phyloP scores from a whole-genome alignment of 2,329 filamentous ascomycete genomes.

The Calonectria montana region DNA sequence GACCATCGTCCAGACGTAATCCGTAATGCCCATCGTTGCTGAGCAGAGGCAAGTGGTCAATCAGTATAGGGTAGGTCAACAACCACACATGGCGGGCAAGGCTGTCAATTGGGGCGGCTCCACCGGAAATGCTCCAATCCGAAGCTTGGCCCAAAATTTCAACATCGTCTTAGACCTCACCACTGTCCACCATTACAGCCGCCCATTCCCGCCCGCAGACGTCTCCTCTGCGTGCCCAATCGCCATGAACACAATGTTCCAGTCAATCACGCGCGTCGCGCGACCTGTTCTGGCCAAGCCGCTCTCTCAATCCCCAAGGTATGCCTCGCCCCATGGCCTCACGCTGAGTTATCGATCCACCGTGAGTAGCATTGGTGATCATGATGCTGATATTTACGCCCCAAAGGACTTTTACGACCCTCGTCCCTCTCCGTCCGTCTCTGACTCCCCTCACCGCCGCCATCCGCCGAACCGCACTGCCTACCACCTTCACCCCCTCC shows the following conservation, averaged over 20 bases:
- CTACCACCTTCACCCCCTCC: slow-evolving; percentile 46
- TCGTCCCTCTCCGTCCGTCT: slow-evolving; percentile 63
- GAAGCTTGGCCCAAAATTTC: slow-evolving; percentile 42
- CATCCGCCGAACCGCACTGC: slow-evolving; percentile 46
- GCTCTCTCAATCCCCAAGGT: slow-evolving; percentile 41
- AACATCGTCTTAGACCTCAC: slow-evolving; percentile 35
- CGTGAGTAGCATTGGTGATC: slow-evolving; percentile 16
- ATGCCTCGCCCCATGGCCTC: neutral
- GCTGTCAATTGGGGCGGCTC: slow-evolving; percentile 8
- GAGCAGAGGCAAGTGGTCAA: too few species aligned
- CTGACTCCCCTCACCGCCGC: slow-evolving; percentile 47
- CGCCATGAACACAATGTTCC: slow-evolving; percentile 42
- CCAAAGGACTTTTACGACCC: slow-evolving; percentile 59
- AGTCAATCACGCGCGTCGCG: slow-evolving; percentile 45
- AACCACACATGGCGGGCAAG: neutral
- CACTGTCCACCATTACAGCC: slow-evolving; percentile 24
- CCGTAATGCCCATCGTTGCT: too few species aligned
- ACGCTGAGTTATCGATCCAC: neutral
- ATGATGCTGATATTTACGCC: neutral
- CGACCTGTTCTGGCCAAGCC: slow-evolving; percentile 43
- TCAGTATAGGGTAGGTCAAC: neutral
- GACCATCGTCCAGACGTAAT: too few species aligned
- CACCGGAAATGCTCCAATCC: slow-evolving; percentile 32
- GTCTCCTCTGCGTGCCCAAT: slow-evolving; percentile 14
- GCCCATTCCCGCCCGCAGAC: slow-evolving; percentile 30